Conservation (phyloP, 1,284 basidiomycete genomes). For the Trametes hirsuta region DNA sequence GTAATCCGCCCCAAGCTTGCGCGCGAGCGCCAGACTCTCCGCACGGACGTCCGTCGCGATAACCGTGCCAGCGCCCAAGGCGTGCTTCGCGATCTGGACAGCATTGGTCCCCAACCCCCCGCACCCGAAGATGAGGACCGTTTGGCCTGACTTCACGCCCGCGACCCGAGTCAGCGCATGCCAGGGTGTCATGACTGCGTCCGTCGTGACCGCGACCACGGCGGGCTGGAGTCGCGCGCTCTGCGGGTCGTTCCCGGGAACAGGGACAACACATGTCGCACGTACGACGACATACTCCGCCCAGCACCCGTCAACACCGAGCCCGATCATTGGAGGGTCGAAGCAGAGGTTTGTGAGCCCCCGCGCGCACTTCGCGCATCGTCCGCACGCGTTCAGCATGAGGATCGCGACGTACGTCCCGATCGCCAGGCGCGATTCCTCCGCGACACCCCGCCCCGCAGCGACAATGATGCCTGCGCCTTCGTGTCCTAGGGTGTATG, state of each 20-base stretch:
- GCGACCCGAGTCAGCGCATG: conserved; percentile 24
- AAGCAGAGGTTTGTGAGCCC: conserved; percentile 25
- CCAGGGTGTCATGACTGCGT: conserved; percentile 30
- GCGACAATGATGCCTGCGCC: conserved; percentile 25
- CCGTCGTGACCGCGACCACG: conserved; percentile 27
- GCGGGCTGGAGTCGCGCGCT: conserved; percentile 18
- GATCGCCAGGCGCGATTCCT: conserved; percentile 3
- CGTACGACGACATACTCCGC: conserved; percentile 24
- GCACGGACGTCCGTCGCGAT: conserved; percentile 26
- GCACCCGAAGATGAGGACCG: conserved; percentile 27
- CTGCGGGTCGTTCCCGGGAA: conserved; percentile 17
- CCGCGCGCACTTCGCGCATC: conserved; percentile 11
- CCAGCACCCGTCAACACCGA: conserved; percentile 28
- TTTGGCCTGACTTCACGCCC: conserved; percentile 20
- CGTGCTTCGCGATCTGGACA: conserved; percentile 27
- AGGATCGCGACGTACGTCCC: conserved; percentile 29
- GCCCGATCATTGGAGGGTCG: conserved; percentile 10
- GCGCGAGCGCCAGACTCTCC: conserved; percentile 19
- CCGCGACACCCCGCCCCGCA: conserved; percentile 18
- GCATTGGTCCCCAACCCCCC: conserved; percentile 30
- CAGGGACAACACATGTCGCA: conserved; percentile 22
- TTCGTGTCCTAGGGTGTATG: conserved; percentile 29
- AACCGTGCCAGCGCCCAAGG: conserved; percentile 19
- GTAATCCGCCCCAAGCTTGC: conserved; percentile 25
- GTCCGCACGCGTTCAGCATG: conserved; percentile 25